Evolutionary conservation across 441 rosid genomes (phyloP), one percentile per base, ranked within the genome.

Genomic region (Viola pubescens): DNA sequence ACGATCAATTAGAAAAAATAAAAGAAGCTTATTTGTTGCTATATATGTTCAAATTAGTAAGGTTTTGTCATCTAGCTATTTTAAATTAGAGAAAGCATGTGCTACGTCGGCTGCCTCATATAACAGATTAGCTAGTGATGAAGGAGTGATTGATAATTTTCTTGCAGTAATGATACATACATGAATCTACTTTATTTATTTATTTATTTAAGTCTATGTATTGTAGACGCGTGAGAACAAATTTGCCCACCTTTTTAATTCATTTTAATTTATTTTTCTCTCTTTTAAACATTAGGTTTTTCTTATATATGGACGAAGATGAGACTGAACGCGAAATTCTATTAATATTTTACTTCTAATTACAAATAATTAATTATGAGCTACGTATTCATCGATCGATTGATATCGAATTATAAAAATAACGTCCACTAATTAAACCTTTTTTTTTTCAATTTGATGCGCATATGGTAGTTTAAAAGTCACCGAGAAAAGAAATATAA

Each of bases 171-270:
- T 6, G 60, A 60, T 63, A 16, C 19, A 16, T 16, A 41, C 72
- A 69, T 63, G 73, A 62, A 70, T 55, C 58, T 60, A 4, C 72
- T 61, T 74, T 70, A 38, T 39, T 9, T 48, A 43, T 39, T 9
- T 48, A 43, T 7, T 26, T 42, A 42, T 53, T 49, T 43, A 16
- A 16, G 19, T 48, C 54, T 61, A 16, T 58, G 41, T n/a, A n/a
- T n/a, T n/a, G n/a, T 40, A 60, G 48, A 67, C 45, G 54, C 54
- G 9, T 67, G 64, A 42, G 46, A 60, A 58, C 68, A 58, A 67
- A 55, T 38, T 47, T 58, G 56, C 44, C 69, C 47, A 34, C 57
- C 34, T 70, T 65, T 72, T 58, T 50, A 3, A 1, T 38, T 26
- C 11, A 26, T 53, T 34, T 12, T 12, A 26, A 26, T 26, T 26